phyloP scores from a whole-genome alignment of 108 stramenopile genomes.

The Cyclotella choctawhatcheeana region DNA sequence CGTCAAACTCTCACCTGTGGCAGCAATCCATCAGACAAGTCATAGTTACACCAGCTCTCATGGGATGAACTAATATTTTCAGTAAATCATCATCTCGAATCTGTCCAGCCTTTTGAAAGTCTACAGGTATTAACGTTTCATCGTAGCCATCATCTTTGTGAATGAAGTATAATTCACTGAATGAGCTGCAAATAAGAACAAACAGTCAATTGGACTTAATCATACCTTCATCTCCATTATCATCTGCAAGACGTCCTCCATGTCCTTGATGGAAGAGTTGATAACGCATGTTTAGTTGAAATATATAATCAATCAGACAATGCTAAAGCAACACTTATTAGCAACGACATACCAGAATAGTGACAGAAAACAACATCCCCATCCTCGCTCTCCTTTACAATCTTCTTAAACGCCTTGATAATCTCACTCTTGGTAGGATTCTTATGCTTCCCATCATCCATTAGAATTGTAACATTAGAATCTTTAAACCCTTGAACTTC shows the following conservation, averaged over 20 bases:
- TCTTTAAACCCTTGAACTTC: slow-evolving; percentile 82
- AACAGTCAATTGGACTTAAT: not conserved
- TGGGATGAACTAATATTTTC: slow-evolving; percentile 70
- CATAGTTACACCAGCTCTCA: slow-evolving; percentile 76
- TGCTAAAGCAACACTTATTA: too few species aligned
- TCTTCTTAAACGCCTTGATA: slow-evolving; percentile 73
- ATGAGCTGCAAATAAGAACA: too few species aligned
- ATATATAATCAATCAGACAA: not conserved
- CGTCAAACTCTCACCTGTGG: slow-evolving; percentile 1
- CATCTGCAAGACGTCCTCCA: slow-evolving; percentile 70
- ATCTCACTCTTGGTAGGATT: slow-evolving; percentile 77
- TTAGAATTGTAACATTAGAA: slow-evolving; percentile 81
- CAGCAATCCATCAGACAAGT: slow-evolving; percentile 57
- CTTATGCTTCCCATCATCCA: slow-evolving; percentile 88
- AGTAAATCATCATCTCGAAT: slow-evolving; percentile 88
- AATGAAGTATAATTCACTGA: too few species aligned
- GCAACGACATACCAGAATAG: slow-evolving; percentile 73
- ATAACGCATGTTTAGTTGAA: not conserved
- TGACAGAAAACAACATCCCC: slow-evolving; percentile 84
- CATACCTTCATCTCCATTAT: slow-evolving; percentile 40
- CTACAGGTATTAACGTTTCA: slow-evolving; percentile 91
- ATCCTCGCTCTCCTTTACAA: slow-evolving; percentile 71
- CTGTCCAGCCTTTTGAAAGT: slow-evolving; percentile 83
- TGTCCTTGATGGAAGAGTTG: slow-evolving; percentile 42
- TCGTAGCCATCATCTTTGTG: slow-evolving; percentile 49